Conservation (phyloP, 345 rosid genomes). For the Lenwebbia sp. region DNA sequence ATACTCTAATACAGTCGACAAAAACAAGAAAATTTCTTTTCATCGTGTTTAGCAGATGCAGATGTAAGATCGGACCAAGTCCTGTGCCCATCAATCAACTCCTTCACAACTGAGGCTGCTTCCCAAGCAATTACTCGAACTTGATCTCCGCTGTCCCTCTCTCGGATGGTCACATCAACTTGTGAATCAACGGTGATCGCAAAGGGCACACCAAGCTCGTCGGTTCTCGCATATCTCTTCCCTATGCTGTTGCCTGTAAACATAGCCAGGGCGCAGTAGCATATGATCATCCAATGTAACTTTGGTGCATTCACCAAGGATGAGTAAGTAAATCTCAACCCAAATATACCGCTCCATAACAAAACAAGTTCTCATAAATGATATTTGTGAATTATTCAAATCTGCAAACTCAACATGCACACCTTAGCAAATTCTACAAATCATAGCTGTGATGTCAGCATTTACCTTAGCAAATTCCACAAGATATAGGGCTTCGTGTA, state of each 20-base stretch:
- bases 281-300: neutral
- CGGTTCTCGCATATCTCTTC: conserved; percentile 76
- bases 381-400: neutral
- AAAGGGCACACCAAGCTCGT: conserved; percentile 85
- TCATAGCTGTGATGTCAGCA: too few relatives aligned
- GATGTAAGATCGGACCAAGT: conserved; percentile 70
- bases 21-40: neutral
- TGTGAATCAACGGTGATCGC: conserved; percentile 65
- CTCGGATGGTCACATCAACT: conserved; percentile 63
- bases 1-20: neutral
- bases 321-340: neutral
- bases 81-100: conserved; percentile 44
- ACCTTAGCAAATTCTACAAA: neutral
- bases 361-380: neutral
- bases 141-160: conserved; percentile 83
- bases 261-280: neutral
- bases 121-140: conserved; percentile 42
- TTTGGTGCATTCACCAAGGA: neutral
- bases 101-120: conserved; percentile 53
- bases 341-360: neutral
- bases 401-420: neutral
- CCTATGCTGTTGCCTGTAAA: conserved; percentile 76
- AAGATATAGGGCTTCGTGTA: neutral
- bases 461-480: too few relatives aligned
- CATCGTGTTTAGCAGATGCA: conserved; percentile 26